Evolutionary conservation across 192 early-diverging fungal genomes (phyloP).

Genomic region (Coemansia sp.): DNA sequence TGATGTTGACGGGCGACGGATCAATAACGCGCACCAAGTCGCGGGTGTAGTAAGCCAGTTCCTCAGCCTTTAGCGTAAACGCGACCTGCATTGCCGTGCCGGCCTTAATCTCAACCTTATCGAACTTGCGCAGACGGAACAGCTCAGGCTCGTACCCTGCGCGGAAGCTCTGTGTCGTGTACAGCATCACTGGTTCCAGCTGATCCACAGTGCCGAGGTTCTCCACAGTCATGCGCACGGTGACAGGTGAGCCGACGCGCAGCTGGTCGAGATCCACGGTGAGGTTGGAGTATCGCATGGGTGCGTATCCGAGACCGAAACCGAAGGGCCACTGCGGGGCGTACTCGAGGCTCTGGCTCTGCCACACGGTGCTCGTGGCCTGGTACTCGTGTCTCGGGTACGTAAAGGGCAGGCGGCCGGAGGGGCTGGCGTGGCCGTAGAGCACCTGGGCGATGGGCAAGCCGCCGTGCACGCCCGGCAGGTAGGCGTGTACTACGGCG

Average conservation of each 20-base stretch:
- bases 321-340: conserved; percentile 59
- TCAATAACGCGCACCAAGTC: conserved; percentile 28
- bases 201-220: conserved; percentile 48
- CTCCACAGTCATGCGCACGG: conserved; percentile 36
- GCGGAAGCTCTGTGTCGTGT: conserved; percentile 53
- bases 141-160: conserved; percentile 57
- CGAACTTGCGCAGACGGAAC: conserved; percentile 54
- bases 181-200: conserved; percentile 57
- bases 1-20: conserved; percentile 31
- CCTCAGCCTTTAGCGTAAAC: conserved; percentile 39
- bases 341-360: conserved; percentile 43
- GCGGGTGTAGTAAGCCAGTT: conserved; percentile 34
- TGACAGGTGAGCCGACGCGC: conserved; percentile 16
- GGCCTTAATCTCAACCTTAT: conserved; percentile 33
- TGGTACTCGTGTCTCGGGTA: conserved; percentile 55
- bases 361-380: conserved; percentile 43
- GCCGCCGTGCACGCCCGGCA: conserved; percentile 62
- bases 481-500: conserved; percentile 52
- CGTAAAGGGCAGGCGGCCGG: conserved; percentile 58
- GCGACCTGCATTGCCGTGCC: conserved; percentile 13
- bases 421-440: conserved; percentile 57
- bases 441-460: conserved; percentile 58
- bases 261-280: conserved; percentile 8
- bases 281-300: conserved; percentile 51
- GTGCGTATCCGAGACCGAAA: conserved; percentile 56